A percentile compares a stretch with the other conserved stretches of the same genome.
Evolutionary conservation across 495 filamentous ascomycete genomes (phyloP).

Genomic region (Paragyromitra xinjiangensis): DNA sequence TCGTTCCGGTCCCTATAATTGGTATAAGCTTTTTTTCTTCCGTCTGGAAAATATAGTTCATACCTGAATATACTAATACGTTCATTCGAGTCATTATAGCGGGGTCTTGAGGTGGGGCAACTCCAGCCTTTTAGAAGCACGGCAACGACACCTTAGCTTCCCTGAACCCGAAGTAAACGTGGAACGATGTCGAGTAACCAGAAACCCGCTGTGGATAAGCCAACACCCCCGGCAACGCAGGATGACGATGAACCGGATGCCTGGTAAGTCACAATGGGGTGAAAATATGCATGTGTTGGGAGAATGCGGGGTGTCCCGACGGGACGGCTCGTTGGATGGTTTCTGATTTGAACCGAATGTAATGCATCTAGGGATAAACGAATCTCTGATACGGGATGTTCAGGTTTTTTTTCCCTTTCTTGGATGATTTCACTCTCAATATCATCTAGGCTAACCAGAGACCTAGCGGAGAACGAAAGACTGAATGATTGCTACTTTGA

Average conservation of each 20-base stretch:
- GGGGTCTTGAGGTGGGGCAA: constrained; percentile 17
- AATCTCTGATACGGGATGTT: constrained; percentile 95
- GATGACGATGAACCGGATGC: constrained; percentile 93
- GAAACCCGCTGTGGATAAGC: constrained; percentile 31
- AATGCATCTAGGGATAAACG: constrained; percentile 79
- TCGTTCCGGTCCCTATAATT: constrained; percentile 77
- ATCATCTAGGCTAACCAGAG: constrained; percentile 1
- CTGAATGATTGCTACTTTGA: constrained; percentile 96
- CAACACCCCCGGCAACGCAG: constrained; percentile 51
- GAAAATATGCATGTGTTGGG: constrained; percentile 56
- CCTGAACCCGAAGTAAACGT: constrained; percentile 45
- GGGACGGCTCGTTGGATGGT: constrained; percentile 34
- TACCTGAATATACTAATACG: constrained; percentile 87
- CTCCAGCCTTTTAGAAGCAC: constrained; percentile 14
- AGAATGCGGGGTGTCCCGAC: constrained; percentile 11
- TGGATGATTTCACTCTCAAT: background rate
- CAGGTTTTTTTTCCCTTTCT: constrained; percentile 67
- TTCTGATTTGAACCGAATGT: constrained; percentile 30
- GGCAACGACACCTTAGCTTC: constrained; percentile 53
- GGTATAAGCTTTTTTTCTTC: constrained; percentile 37
- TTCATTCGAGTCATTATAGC: constrained; percentile 69
- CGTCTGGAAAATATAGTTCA: background rate
- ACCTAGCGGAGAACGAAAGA: constrained; percentile 81
- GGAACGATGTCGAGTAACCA: constrained; percentile 59
- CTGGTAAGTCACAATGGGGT: constrained; percentile 69